These are phyloP conservation scores for Neopestalotiopsis rosae DNA, from an alignment of 2,329 filamentous ascomycete genomes.

Conservation along the genomic window DNA sequence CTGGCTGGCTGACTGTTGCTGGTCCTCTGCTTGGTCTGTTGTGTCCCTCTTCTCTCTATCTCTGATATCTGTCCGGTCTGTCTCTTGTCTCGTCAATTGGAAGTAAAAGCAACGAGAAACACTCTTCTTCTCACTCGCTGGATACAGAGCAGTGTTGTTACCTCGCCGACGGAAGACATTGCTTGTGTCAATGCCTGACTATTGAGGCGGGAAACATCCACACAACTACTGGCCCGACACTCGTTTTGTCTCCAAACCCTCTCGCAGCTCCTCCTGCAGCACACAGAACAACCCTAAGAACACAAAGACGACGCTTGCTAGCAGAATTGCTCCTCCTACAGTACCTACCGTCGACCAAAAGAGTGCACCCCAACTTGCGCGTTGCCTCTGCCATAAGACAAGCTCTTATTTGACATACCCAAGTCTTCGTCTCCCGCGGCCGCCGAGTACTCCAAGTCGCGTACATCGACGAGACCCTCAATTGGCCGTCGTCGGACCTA, in stretches of 20 bases:
- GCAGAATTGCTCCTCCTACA: background rate
- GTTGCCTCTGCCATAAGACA: background rate
- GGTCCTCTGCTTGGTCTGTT: background rate
- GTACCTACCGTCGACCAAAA: background rate
- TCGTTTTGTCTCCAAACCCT: conserved; percentile 8
- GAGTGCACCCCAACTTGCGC: background rate
- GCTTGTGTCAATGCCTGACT: background rate
- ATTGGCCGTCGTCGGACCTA: background rate
- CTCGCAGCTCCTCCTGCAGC: background rate
- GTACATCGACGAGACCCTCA: background rate
- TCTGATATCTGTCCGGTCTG: background rate
- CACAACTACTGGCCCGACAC: background rate
- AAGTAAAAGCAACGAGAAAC: background rate
- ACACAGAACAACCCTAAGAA: background rate
- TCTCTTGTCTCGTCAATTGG: background rate
- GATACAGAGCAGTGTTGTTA: background rate
- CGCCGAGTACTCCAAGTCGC: background rate
- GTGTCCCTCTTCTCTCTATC: background rate
- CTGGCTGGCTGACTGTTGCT: conserved; percentile 1
- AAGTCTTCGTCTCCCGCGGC: background rate
- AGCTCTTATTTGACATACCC: background rate
- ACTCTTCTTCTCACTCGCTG: background rate
- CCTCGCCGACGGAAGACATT: conserved; percentile 1
- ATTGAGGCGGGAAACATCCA: background rate
- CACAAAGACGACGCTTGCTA: background rate